phyloP scores from a whole-genome alignment of 371 early-diverging fungal genomes.

The Chytridium lagenaria region DNA sequence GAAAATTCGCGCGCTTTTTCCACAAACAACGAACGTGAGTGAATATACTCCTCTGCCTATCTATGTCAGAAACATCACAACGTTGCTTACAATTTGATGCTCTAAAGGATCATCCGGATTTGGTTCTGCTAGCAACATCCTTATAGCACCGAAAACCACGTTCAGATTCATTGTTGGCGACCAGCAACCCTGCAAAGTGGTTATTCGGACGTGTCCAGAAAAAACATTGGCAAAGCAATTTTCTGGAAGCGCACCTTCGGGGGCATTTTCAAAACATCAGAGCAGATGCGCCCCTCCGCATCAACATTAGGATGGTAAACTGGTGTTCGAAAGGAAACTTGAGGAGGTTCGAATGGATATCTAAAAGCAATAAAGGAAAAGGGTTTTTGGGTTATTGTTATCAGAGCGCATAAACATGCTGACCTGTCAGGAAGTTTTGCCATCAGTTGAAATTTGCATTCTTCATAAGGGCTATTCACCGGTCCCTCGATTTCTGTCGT shows the following conservation, averaged over 20 bases:
- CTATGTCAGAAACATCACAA: background rate
- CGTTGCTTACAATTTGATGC: constrained; percentile 29
- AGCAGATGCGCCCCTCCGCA: constrained; percentile 93
- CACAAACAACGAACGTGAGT: background rate
- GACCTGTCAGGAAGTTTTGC: constrained; percentile 32
- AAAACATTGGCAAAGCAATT: background rate
- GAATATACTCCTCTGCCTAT: background rate
- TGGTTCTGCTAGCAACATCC: constrained; percentile 37
- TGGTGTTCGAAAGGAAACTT: constrained; percentile 92
- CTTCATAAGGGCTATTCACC: constrained; percentile 28
- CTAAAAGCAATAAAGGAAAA: background rate
- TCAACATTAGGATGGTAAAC: constrained; percentile 99
- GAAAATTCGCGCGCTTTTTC: constrained; percentile 10
- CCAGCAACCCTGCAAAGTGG: constrained; percentile 29
- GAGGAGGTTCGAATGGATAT: constrained; percentile 98
- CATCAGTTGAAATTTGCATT: constrained; percentile 22
- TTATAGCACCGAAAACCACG: constrained; percentile 28
- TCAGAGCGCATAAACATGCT: background rate
- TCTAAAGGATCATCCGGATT: constrained; percentile 42
- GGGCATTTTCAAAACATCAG: constrained; percentile 87
- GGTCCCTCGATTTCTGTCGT: constrained; percentile 38
- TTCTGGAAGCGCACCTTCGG: constrained; percentile 18
- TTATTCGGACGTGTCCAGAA: background rate
- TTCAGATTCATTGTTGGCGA: constrained; percentile 37
- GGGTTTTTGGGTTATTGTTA: background rate